Evolutionary conservation across 75 land plant genomes (phyloP).

Genomic region (Pinus tabuliformis): DNA sequence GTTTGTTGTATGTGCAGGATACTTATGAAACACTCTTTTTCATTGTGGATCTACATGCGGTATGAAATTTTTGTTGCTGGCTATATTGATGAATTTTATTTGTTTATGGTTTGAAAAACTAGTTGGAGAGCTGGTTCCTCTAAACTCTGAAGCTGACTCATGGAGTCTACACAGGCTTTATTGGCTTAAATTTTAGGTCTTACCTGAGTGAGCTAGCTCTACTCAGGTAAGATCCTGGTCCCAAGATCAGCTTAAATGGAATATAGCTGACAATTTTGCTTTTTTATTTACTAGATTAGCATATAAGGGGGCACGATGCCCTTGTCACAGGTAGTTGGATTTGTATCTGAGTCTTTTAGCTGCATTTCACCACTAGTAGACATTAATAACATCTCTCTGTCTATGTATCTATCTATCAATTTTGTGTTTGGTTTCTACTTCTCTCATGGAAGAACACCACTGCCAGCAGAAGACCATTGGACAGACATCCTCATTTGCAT

Average conservation of each 20-base stretch:
- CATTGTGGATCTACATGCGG: slow-evolving; percentile 98
- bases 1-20: slow-evolving; percentile 50
- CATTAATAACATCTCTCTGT: no score
- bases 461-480: background rate
- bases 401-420: background rate
- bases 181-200: background rate
- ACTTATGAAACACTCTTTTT: slow-evolving; percentile 81
- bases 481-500: background rate
- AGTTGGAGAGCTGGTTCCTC: background rate
- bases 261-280: background rate
- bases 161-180: background rate
- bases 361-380: no score
- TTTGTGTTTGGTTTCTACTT: background rate
- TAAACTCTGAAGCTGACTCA: background rate
- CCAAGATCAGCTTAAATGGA: background rate
- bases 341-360: no score
- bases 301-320: no score
- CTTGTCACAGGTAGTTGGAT: no score
- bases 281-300: background rate
- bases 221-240: background rate
- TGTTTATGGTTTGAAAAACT: background rate
- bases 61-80: slow-evolving; percentile 17
- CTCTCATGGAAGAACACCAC: background rate
- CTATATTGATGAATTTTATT: background rate
- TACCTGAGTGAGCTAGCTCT: background rate